phyloP scores from a whole-genome alignment of 192 early-diverging fungal genomes.

The Geosiphon pyriformis region DNA sequence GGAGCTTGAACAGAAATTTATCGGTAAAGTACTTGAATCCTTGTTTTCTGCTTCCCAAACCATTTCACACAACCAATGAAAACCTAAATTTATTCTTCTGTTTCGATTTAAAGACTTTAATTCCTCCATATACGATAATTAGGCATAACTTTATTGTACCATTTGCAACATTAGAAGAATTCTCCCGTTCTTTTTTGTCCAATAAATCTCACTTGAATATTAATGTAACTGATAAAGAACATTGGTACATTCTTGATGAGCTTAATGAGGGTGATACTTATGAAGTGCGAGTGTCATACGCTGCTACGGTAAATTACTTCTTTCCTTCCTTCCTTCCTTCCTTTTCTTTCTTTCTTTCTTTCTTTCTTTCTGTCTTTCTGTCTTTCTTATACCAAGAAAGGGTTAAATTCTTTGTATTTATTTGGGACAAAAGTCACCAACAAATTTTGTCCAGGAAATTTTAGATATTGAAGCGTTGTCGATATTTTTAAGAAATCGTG shows the following conservation, averaged over 20 bases:
- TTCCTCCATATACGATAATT: slow-evolving; percentile 11
- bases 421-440: slow-evolving; percentile 5
- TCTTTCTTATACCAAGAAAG: neutral
- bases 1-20: neutral
- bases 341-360: too few relatives aligned
- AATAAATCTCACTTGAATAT: too few relatives aligned
- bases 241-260: slow-evolving; percentile 36
- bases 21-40: neutral
- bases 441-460: slow-evolving; percentile 7
- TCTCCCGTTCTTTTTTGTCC: neutral
- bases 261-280: slow-evolving; percentile 31
- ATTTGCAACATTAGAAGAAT: neutral
- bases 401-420: neutral
- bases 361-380: neutral
- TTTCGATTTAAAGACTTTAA: slow-evolving; percentile 13
- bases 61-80: neutral
- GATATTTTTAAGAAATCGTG: neutral
- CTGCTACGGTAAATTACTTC: slow-evolving; percentile 28
- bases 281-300: slow-evolving; percentile 37
- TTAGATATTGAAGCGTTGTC: neutral
- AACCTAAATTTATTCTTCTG: too few relatives aligned
- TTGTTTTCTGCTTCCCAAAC: neutral
- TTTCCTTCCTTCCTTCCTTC: too few relatives aligned
- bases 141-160: slow-evolving; percentile 10
- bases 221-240: slow-evolving; percentile 11